Conservation (phyloP, 345 rosid genomes). For the Orychophragmus violaceus region DNA sequence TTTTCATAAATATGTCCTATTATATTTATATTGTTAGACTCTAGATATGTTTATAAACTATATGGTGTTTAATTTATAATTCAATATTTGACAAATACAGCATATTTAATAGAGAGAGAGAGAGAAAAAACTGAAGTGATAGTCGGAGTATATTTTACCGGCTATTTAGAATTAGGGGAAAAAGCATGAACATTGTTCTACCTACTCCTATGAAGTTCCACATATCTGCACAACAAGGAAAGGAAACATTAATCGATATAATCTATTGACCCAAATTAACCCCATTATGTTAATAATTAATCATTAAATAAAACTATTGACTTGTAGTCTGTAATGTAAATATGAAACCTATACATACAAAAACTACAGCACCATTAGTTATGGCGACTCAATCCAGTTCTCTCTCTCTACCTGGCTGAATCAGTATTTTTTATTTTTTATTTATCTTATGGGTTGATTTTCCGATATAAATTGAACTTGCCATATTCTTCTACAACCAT, state of each 20-base stretch:
- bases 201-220: neutral
- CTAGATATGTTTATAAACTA: no score
- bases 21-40: no score
- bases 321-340: neutral
- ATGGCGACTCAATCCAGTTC: conserved; percentile 15
- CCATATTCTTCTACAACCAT: neutral
- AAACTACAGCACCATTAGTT: neutral
- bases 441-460: no score
- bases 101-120: no score
- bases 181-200: no score
- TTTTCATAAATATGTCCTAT: no score
- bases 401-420: conserved; percentile 1
- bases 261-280: neutral
- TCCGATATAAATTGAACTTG: neutral
- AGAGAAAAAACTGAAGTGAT: no score
- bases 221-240: neutral
- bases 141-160: no score
- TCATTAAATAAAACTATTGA: neutral
- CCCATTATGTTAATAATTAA: neutral
- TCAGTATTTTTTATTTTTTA: neutral
- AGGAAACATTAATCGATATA: neutral
- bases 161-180: no score
- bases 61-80: no score
- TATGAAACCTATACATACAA: neutral
- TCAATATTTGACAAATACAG: no score